Base-by-base conservation (phyloP, 2,329 filamentous ascomycete genomes). In the Periconia sp. region DNA sequence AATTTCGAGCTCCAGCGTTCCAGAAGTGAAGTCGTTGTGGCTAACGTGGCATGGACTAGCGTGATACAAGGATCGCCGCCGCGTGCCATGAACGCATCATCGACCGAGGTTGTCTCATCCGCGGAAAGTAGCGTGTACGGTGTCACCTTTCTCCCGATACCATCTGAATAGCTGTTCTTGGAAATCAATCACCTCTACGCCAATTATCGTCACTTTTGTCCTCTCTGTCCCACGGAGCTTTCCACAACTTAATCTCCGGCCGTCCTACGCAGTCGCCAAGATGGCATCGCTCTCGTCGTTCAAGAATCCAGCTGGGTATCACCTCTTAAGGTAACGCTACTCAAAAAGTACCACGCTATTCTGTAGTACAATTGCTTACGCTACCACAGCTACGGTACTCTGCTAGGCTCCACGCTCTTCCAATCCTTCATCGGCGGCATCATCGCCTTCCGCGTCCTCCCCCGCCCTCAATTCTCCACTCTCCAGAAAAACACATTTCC, bases 371-470 rank as follows among this genome's bases (percentile, higher is more conserved):
- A 31, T n/a, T 17, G 19, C 29, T 31, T 17, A 31, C 29, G 10
- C 8, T 35, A 44, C 33, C 37, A 12, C 56, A 94, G 89, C 66
- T 96, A 95, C 73, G 91, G 90, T 54, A 91, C 89, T 15, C 81
- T 97, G 36, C 78, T 97, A 11, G 94, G 94, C 52, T 86, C 87
- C 19, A 88, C 90, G 26, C 80, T 96, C 69, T 97, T 91, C 73
- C 90, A 97, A 69, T 87, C 88, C 41, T 96, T 96, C 71, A 75
- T 86, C 46, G 77, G 75, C 36, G 84, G 90, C 45, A 83, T 90
- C 38, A 77, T 92, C 41, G 85, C 89, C 60, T 95, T 87, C 78
- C 85, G 80, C 63, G 80, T 82, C 9, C 83, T 96, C 25, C 84
- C 89, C 18, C 84, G 89, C 18, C 83, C 89, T 0, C 84, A 89